phyloP scores from a whole-genome alignment of 73 alveolate genomes.

The Tetrahymena elliotti region DNA sequence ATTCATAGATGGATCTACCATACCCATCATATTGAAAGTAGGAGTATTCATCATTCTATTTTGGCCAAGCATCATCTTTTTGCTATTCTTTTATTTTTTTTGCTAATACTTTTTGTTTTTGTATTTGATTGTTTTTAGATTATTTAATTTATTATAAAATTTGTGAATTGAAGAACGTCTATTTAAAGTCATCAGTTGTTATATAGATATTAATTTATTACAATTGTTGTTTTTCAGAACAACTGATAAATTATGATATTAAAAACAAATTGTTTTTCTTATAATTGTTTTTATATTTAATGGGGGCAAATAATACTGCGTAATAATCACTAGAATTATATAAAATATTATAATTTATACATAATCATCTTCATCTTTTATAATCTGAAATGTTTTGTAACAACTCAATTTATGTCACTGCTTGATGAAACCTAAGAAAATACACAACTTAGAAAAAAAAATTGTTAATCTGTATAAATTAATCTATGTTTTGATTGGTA shows the following conservation, averaged over 20 bases:
- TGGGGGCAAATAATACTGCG: not conserved
- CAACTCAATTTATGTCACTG: not conserved
- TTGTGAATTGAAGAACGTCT: not conserved
- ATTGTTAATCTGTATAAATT: not conserved
- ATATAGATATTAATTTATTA: not conserved
- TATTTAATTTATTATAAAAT: not conserved
- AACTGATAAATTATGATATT: not conserved
- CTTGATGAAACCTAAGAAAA: not conserved
- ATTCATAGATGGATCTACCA: not conserved
- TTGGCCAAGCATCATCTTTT: not conserved
- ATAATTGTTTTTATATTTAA: not conserved
- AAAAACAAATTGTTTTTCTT: not conserved
- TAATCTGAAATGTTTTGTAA: too few relatives aligned
- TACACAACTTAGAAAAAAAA: not conserved
- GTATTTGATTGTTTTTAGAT: not conserved
- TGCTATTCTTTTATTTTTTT: not conserved
- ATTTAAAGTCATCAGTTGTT: not conserved
- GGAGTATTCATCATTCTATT: not conserved
- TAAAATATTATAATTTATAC: not conserved
- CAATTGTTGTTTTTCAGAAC: not conserved
- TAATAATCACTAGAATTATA: not conserved
- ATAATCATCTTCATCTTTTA: not conserved
- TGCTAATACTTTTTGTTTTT: not conserved
- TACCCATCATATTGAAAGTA: not conserved
- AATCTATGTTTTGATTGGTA: not conserved